Evolutionary conservation across 768 basidiomycete genomes (phyloP), one percentile per base, ranked within the genome.

Genomic region (Clitopilus passeckerianus): DNA sequence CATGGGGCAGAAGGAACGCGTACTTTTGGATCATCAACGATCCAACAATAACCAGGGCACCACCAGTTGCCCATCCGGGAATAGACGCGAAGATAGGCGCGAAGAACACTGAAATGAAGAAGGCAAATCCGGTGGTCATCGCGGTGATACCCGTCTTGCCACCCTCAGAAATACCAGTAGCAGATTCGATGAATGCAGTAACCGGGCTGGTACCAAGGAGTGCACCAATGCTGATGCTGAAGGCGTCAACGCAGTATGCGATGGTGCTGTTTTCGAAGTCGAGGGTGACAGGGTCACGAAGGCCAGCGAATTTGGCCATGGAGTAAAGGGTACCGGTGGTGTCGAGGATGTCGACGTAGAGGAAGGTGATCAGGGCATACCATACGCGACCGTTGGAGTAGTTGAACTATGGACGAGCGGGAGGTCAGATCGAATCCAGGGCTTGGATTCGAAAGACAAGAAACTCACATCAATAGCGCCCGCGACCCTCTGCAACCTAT

Each of bases 301-400:
- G 80, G n/a, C 90, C 90, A 6, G 92, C 91, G 62, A 93, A 93
- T 70, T 90, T 92, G 57, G 91, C 90, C 92, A 95, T 93, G 37
- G 92, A 89, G 69, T 93, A 93, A 4, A 95, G 76, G 8, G 92
- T 93, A 67, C 92, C 8, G 53, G 54, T 68, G 80, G 52, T 64
- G 87, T 85, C 88, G 66, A 91, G 80, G 62, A 93, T 90, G 72
- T 91, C 90, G 65, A 94, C 92, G 69, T 93, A 94, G 57, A 95
- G 83, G 84, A 95, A 92, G 0, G 92, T 94, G 68, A 92, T 75
- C 24, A 94, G 78, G 6, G 92, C 92, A 70, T 93, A 91, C 92
- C 92, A 94, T 23, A 93, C 88, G 34, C 74, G 81, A 53, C 90
- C 90, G 60, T 87, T 90, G 35, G 78, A 77, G 67, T 73, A 46